phyloP scores from a whole-genome alignment of 148 eudicot species.

The Gaultheria prostrata region DNA sequence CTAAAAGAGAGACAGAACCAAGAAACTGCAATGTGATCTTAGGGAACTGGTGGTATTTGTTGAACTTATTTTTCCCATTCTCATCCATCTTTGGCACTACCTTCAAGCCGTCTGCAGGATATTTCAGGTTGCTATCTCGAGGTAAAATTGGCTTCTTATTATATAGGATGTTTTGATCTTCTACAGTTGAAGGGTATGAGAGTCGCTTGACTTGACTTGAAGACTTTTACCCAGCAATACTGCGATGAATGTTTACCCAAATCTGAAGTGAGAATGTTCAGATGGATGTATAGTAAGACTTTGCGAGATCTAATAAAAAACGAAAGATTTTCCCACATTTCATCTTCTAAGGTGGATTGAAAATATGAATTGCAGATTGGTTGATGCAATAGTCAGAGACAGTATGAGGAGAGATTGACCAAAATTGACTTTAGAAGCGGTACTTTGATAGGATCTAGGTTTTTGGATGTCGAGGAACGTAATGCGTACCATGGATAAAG shows the following conservation, averaged over 20 bases:
- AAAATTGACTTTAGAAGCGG: not conserved
- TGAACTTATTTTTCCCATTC: not conserved
- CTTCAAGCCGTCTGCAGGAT: not conserved
- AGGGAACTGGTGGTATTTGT: not conserved
- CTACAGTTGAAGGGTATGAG: not conserved
- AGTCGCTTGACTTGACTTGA: not conserved
- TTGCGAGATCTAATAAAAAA: not conserved
- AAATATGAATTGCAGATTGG: not conserved
- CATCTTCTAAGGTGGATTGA: not conserved
- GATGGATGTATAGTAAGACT: not conserved
- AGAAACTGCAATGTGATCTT: constrained; percentile 23
- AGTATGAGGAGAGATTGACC: not conserved
- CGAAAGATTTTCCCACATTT: not conserved
- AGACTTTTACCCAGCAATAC: not conserved
- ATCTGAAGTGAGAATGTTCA: not conserved
- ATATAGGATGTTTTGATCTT: not conserved
- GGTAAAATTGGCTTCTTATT: not conserved
- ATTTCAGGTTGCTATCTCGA: not conserved
- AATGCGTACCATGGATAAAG: too few species aligned
- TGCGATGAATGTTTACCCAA: not conserved
- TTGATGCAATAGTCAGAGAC: not conserved
- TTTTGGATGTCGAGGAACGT: not conserved
- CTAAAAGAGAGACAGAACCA: constrained; percentile 19
- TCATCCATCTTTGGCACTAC: not conserved
- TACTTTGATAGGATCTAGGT: too few species aligned